Evolutionary conservation across 768 basidiomycete species (phyloP), one percentile per base, ranked within the genome.

Genomic region (Agrocybe chaxingu): DNA sequence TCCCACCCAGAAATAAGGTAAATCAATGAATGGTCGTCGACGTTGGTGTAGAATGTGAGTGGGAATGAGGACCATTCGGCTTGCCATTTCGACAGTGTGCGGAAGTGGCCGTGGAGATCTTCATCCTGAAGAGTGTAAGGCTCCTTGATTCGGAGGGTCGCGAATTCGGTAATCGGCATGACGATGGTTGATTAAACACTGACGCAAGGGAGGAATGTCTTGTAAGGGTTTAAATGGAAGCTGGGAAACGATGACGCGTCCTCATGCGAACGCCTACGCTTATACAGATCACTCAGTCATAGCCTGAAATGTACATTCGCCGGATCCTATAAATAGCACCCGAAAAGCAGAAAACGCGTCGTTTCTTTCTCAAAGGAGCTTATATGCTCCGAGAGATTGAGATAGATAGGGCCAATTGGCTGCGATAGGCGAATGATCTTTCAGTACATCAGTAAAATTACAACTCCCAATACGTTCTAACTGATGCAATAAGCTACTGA

Each of bases 341-440:
- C 24, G 24, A 24, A 24, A 24, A 24, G 24, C 3, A 24, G 24
- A 24, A 24, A 24, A 24, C 24, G 24, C 24, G 5, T 24, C 5
- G 5, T 3, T 24, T 24, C 24, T 3, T 24, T 24, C 24, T 24
- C 24, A 24, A 24, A 24, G 24, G 24, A 24, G 4, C 8, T 60
- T 43, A 77, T 11, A 57, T 60, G 53, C 75, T 73, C 2, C 80
- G 67, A 2, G 56, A 53, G 2, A 78, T 79, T 9, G 77, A 68
- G 47, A 81, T 73, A 12, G 74, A 74, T 55, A 77, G 75, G n/a
- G 79, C 78, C 35, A 81, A 69, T 34, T 73, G 64, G 52, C 80
- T 82, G 29, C 44, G 32, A n/a, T 8, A 32, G 39, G 32, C 48
- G 32, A 31, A 35, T 48, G 4, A 53, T n/a, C 36, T 13, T 37